Percentiles rank a stretch among this genome's conserved stretches.
Conservation (phyloP, 139 green algal genomes). For the Chlorokybus atmophyticus region DNA sequence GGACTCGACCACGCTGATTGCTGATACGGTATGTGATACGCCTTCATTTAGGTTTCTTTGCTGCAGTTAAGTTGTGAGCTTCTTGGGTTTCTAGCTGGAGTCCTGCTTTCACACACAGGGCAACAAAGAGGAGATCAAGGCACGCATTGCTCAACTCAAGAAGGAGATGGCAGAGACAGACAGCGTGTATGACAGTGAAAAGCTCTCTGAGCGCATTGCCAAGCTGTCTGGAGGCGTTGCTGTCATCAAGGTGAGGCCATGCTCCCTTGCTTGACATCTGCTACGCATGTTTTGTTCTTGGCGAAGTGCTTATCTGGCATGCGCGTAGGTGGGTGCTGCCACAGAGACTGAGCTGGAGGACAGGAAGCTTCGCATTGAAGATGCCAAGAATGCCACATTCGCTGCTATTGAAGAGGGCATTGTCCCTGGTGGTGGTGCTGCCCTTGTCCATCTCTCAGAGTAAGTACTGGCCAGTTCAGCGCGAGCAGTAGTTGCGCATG, state of each 20-base stretch:
- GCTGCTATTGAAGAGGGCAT: constrained; percentile 91
- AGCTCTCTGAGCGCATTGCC: constrained; percentile 95
- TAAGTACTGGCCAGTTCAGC: no score
- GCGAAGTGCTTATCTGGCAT: no score
- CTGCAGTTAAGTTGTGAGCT: no score
- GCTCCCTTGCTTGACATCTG: no score
- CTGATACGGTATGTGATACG: no score
- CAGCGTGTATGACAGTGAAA: constrained; percentile 94
- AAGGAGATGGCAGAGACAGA: constrained; percentile 91
- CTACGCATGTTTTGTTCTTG: no score
- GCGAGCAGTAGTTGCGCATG: no score
- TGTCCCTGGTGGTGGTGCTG: constrained; percentile 77
- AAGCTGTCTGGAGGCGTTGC: constrained; percentile 93
- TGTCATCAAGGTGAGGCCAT: constrained; percentile 90
- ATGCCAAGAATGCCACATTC: constrained; percentile 99
- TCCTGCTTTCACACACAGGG: no score
- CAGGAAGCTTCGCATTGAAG: constrained; percentile 96
- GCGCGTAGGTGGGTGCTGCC: constrained; percentile 79
- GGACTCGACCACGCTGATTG: constrained; percentile 80
- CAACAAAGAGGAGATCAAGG: constrained; percentile 90
- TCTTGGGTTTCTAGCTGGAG: no score
- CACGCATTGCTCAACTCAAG: constrained; percentile 86
- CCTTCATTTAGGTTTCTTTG: no score
- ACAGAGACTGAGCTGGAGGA: constrained; percentile 98
- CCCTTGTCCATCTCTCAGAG: constrained; percentile 82